Percentiles rank a stretch among this genome's conserved stretches.
Evolutionary conservation across 1,284 basidiomycete genomes (phyloP).

Genomic region (Omphalotus olearius): DNA sequence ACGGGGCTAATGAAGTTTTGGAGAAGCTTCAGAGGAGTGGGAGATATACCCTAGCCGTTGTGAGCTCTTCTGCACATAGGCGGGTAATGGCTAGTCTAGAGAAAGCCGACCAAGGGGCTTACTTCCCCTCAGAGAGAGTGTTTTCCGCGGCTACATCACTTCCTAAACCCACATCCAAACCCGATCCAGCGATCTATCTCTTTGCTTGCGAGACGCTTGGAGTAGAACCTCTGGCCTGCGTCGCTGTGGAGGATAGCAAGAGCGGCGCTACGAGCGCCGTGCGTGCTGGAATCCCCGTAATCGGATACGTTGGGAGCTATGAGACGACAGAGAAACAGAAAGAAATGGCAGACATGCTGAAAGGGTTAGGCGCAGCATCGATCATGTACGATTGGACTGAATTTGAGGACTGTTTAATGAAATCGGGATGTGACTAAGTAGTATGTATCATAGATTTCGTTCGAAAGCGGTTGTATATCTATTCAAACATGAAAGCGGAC

Average conservation of each 20-base stretch:
- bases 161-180: slow-evolving; percentile 23
- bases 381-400: slow-evolving; percentile 23
- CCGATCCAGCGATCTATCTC: slow-evolving; percentile 24
- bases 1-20: slow-evolving; percentile 17
- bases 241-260: slow-evolving; percentile 25
- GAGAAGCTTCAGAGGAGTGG: slow-evolving; percentile 14
- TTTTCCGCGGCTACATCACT: slow-evolving; percentile 24
- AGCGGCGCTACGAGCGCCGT: slow-evolving; percentile 21
- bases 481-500: background rate
- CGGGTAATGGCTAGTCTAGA: slow-evolving; percentile 22
- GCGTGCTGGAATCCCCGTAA: slow-evolving; percentile 19
- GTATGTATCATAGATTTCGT: background rate
- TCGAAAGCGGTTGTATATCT: background rate
- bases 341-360: slow-evolving; percentile 17
- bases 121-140: slow-evolving; percentile 19
- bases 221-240: slow-evolving; percentile 18
- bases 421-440: slow-evolving; percentile 13
- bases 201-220: slow-evolving; percentile 22
- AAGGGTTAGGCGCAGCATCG: slow-evolving; percentile 19
- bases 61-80: slow-evolving; percentile 22
- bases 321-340: slow-evolving; percentile 21
- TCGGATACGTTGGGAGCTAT: slow-evolving; percentile 23
- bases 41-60: slow-evolving; percentile 22
- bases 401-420: slow-evolving; percentile 18
- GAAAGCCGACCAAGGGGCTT: slow-evolving; percentile 21